phyloP scores from a whole-genome alignment of 1,284 basidiomycete genomes.

The Sanghuangporus baumii region DNA sequence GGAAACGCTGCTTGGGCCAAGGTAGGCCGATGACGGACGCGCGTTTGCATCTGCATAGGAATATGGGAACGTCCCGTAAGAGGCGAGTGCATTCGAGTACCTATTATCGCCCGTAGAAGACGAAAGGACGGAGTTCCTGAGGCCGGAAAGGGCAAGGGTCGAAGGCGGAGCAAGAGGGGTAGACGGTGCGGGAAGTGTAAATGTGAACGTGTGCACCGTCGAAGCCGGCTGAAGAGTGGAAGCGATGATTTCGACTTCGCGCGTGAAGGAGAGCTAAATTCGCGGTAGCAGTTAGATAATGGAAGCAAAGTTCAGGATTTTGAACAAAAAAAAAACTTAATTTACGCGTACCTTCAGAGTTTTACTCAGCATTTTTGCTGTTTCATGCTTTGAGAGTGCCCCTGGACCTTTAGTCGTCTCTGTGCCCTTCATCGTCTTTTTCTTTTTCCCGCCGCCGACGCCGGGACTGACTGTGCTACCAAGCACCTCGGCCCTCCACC shows the following conservation, averaged over 20 bases:
- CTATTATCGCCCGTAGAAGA: slow-evolving; percentile 42
- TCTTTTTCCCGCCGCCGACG: slow-evolving; percentile 47
- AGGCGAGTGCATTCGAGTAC: slow-evolving; percentile 40
- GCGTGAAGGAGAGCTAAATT: slow-evolving; percentile 74
- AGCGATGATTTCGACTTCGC: slow-evolving; percentile 92
- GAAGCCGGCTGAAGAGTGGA: slow-evolving; percentile 87
- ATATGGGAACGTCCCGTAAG: slow-evolving; percentile 55
- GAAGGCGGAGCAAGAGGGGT: slow-evolving; percentile 65
- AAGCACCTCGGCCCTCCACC: slow-evolving; percentile 93
- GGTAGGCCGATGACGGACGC: slow-evolving; percentile 65
- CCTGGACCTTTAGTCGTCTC: slow-evolving; percentile 65
- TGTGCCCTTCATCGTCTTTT: slow-evolving; percentile 59
- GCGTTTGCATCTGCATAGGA: slow-evolving; percentile 66
- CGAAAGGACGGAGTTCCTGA: slow-evolving; percentile 67
- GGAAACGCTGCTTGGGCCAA: slow-evolving; percentile 48
- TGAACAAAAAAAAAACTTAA: not conserved
- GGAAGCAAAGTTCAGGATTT: not conserved
- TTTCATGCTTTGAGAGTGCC: slow-evolving; percentile 75
- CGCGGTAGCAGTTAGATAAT: not conserved
- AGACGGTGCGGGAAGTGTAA: slow-evolving; percentile 67
- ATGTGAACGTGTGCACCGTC: slow-evolving; percentile 91
- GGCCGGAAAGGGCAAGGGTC: slow-evolving; percentile 51
- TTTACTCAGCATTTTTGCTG: slow-evolving; percentile 85
- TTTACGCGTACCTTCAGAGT: slow-evolving; percentile 68
- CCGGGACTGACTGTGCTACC: slow-evolving; percentile 85